These are phyloP conservation scores for Flaveria floridana DNA, from an alignment of 140 eudicot species.

Conservation along the genomic window DNA sequence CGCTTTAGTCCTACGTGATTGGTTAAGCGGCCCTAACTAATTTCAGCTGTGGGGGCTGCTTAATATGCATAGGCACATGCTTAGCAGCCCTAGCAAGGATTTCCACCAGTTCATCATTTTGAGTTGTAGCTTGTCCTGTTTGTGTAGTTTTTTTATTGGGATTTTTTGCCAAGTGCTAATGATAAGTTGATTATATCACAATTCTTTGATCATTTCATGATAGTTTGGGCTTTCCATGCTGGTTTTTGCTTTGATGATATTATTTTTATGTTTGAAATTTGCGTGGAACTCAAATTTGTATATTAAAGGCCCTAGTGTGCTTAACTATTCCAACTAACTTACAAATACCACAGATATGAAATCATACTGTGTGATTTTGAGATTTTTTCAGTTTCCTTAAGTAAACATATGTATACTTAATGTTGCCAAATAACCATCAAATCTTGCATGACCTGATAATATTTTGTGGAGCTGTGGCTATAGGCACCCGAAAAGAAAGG, in stretches of 20 bases:
- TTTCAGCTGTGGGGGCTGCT: not conserved
- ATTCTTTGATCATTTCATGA: constrained; percentile 4
- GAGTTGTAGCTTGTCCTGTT: not conserved
- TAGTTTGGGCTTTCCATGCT: not conserved
- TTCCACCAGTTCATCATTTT: not conserved
- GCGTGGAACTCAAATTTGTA: not conserved
- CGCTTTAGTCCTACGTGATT: not conserved
- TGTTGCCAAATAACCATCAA: not conserved
- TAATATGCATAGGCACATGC: not conserved
- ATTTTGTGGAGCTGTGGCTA: not conserved
- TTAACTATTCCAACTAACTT: not conserved
- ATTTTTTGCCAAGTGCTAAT: not conserved
- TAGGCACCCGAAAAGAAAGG: not conserved
- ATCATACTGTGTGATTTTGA: not conserved
- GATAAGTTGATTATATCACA: constrained; percentile 6
- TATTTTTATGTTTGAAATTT: not conserved
- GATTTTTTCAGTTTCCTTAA: not conserved
- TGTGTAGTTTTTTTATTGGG: too few relatives aligned
- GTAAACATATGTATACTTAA: not conserved
- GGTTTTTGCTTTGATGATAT: not conserved
- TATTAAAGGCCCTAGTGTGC: not conserved
- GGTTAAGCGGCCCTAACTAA: not conserved
- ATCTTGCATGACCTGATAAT: not conserved
- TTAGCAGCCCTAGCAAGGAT: not conserved
- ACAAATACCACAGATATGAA: not conserved